phyloP scores from a whole-genome alignment of 768 basidiomycete genomes.

The Pleurotus tuoliensis region DNA sequence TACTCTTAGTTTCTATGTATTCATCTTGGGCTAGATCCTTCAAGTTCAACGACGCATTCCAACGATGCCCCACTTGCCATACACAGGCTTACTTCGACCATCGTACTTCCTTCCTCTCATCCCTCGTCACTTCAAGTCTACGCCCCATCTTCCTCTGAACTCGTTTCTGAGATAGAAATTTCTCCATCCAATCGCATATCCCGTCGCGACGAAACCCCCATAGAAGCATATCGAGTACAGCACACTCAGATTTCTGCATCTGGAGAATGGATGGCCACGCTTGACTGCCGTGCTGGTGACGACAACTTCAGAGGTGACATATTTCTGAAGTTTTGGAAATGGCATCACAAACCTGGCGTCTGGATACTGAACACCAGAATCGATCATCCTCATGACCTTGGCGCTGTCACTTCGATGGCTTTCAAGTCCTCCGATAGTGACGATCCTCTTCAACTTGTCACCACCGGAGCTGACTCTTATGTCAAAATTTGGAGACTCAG shows the following conservation, averaged over 20 bases:
- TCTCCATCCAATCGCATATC: slow-evolving; percentile 92
- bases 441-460: slow-evolving; percentile 50
- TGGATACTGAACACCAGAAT: slow-evolving; percentile 87
- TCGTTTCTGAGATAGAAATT: slow-evolving; percentile 86
- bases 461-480: slow-evolving; percentile 68
- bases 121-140: slow-evolving; percentile 93
- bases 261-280: slow-evolving; percentile 91
- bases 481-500: slow-evolving; percentile 82
- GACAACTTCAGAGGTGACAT: slow-evolving; percentile 63
- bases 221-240: slow-evolving; percentile 77
- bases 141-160: slow-evolving; percentile 64
- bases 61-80: slow-evolving; percentile 65
- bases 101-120: slow-evolving; percentile 91
- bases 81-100: slow-evolving; percentile 66
- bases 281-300: slow-evolving; percentile 72
- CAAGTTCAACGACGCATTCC: slow-evolving; percentile 30
- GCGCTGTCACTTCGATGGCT: slow-evolving; percentile 55
- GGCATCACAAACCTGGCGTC: slow-evolving; percentile 58
- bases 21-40: slow-evolving; percentile 24
- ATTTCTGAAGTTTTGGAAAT: slow-evolving; percentile 89
- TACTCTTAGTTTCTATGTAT: neutral
- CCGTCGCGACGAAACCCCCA: slow-evolving; percentile 67
- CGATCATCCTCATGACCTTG: slow-evolving; percentile 78
- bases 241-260: slow-evolving; percentile 57
- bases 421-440: slow-evolving; percentile 55